phyloP scores from a whole-genome alignment of 23 red algal genomes.

The Gracilaria caudata region DNA sequence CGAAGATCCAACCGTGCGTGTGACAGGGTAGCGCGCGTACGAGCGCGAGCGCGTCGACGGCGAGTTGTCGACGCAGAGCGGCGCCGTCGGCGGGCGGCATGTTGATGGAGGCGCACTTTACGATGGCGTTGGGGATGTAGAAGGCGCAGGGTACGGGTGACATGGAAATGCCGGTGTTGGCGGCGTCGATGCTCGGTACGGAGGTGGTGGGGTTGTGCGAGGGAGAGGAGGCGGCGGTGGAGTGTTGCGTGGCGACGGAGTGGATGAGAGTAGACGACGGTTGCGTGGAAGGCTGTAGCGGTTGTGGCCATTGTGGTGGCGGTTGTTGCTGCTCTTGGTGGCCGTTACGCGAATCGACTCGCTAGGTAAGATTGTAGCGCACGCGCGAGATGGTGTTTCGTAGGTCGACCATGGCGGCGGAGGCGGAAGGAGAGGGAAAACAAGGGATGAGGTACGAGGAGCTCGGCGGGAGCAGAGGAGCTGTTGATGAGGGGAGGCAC shows the following conservation, averaged over 20 bases:
- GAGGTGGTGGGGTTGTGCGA: constrained; percentile 33
- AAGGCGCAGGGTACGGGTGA: constrained; percentile 58
- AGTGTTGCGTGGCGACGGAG: constrained; percentile 9
- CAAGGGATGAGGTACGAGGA: background rate
- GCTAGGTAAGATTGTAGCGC: constrained; percentile 61
- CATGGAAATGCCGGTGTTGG: constrained; percentile 65
- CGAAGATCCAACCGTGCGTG: constrained; percentile 45
- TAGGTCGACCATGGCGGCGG: constrained; percentile 37
- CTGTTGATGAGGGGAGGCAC: background rate
- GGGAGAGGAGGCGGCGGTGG: constrained; percentile 26
- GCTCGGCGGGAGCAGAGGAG: background rate
- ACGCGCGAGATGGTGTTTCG: constrained; percentile 58
- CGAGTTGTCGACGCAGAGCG: constrained; percentile 50
- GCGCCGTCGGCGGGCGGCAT: constrained; percentile 68
- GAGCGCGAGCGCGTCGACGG: constrained; percentile 67
- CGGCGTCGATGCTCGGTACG: constrained; percentile 60
- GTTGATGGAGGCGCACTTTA: constrained; percentile 52
- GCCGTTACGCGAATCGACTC: constrained; percentile 38
- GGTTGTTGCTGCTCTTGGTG: background rate
- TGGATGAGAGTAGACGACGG: background rate
- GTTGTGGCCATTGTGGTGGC: background rate
- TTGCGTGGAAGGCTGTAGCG: no score
- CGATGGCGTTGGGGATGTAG: constrained; percentile 63
- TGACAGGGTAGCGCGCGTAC: constrained; percentile 53
- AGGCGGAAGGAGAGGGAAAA: background rate